Evolutionary conservation across 2,329 filamentous ascomycete species (phyloP).

Genomic region (Botrytis sinoallii): DNA sequence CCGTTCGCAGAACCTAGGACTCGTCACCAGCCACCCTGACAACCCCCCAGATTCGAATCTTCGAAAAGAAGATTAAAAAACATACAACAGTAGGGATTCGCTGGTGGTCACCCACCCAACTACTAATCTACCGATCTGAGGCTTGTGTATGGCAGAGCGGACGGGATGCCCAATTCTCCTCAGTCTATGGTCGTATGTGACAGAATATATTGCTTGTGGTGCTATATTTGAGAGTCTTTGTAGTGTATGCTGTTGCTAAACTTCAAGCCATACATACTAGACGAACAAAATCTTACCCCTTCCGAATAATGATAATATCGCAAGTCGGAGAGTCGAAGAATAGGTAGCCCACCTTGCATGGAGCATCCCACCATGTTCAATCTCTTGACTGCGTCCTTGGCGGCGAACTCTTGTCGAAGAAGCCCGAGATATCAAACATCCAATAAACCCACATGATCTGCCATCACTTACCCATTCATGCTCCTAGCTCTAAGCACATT

Average conservation of each 20-base stretch:
- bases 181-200: background rate
- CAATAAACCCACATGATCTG: background rate
- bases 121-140: conserved; percentile 11
- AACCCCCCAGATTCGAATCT: too few species aligned
- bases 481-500: too few species aligned
- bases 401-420: background rate
- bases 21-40: background rate
- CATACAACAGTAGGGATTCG: conserved; percentile 14
- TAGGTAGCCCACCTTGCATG: background rate
- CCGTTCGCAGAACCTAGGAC: background rate
- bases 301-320: background rate
- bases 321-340: background rate
- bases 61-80: background rate
- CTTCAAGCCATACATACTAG: too few species aligned
- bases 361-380: background rate
- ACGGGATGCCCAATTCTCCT: conserved; percentile 9
- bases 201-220: fast-evolving
- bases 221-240: background rate
- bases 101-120: conserved; percentile 16
- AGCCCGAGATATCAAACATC: background rate
- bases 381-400: background rate
- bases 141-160: conserved; percentile 16
- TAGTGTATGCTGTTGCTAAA: too few species aligned
- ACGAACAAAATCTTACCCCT: background rate
- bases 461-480: background rate